phyloP scores from a whole-genome alignment of 495 filamentous ascomycete genomes.

The Beverwykella pulmonaria region DNA sequence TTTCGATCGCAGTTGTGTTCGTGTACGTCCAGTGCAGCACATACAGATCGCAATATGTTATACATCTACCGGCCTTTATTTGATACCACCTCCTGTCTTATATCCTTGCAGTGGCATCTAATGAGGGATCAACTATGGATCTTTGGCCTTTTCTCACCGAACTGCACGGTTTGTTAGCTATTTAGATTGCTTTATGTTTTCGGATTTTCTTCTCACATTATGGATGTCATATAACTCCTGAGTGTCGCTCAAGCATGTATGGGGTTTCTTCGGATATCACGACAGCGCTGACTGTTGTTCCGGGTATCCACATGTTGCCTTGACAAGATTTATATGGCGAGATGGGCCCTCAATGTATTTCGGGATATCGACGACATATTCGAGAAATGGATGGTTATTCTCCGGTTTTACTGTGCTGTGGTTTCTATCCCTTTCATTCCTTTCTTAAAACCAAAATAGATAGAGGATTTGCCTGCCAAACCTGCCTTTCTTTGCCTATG shows the following conservation, averaged over 20 bases:
- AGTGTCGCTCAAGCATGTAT: background rate
- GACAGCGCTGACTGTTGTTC: background rate
- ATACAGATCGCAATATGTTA: background rate
- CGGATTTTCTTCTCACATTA: background rate
- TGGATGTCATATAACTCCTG: background rate
- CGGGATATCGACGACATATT: background rate
- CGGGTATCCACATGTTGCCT: background rate
- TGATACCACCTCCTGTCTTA: background rate
- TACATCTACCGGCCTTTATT: background rate
- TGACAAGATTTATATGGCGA: background rate
- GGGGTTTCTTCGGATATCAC: background rate
- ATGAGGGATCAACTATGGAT: background rate
- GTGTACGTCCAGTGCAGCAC: background rate
- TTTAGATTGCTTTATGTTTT: background rate
- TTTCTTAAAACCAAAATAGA: background rate
- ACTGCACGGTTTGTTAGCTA: background rate
- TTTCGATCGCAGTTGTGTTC: background rate
- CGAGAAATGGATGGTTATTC: background rate
- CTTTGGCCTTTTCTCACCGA: background rate
- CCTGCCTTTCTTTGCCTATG: background rate
- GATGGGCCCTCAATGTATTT: background rate
- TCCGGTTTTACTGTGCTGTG: too few relatives aligned
- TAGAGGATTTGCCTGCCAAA: background rate
- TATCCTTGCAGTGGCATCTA: background rate
- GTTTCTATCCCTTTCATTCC: too few relatives aligned